Evolutionary conservation across 345 rosid species (phyloP), one percentile per base, ranked within the genome.

Genomic region (Murraya paniculata): DNA sequence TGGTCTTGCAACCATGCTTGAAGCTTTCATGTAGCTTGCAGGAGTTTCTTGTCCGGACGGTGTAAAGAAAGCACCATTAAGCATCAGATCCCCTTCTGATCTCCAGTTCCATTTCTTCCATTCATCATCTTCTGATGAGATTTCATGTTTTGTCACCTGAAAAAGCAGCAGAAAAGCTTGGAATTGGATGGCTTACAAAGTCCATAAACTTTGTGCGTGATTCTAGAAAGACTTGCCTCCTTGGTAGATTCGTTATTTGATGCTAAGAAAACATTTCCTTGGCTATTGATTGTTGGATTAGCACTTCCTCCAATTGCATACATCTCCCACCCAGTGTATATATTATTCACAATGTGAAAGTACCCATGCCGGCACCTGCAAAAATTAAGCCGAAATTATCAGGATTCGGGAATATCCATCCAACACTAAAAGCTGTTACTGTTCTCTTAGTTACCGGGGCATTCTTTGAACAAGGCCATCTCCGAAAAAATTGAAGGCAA

Each of bases 241-340:
- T 91, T 91, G 55, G 85, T 57, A 72, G 31, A 77, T 5, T 7
- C 80, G 68, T 59, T 79, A 62, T 90, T 36, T 8, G 91, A 78
- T 76, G 96, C 94, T 45, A 90, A 71, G 74, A 89, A 92, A 22
- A 85, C 83, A 69, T 90, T 92, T 64, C 92, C 94, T 79, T 90
- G 91, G 66, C 96, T 92, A 67, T 87, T 86, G 71, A 90, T 92
- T 5, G 96, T 92, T 24, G 94, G 96, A 78, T 85, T 85, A 18
- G 96, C 94, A 78, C 94, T 90, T 79, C 94, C 96, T 38, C 92
- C 92, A 65, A 90, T 88, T 22, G 90, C 92, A 82, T 90, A 90
- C 90, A 84, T 89, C 74, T 87, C 79, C 97, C 97, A 89, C 21
- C 87, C 86, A 27, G 74, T 25, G 79, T 92, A 89, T 39, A 89